Base-by-base conservation (phyloP, 1,284 basidiomycete genomes). In the Baeospora myosura region DNA sequence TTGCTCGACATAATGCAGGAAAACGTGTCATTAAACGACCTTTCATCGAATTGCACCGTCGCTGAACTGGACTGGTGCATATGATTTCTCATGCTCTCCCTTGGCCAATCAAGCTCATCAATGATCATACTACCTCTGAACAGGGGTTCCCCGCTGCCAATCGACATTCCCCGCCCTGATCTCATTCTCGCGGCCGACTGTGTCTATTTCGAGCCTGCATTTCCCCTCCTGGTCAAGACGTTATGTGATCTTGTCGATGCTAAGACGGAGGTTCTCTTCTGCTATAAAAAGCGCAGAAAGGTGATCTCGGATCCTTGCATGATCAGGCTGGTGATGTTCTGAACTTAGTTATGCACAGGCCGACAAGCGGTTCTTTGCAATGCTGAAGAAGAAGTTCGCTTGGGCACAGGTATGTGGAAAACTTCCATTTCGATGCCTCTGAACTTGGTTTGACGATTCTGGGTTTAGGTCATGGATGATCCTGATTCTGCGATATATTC, bases 151-250 rank as follows among this genome's bases (percentile, higher is more conserved):
- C 61, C 69, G 5, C 52, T 74, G 38, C 71, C 77, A 20, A 35
- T 50, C 26, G 55, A 61, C 16, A 62, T 79, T 17, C 71, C 65
- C 3, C 59, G 49, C 12, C 73, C 81, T 5, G 78, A 89, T 51
- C 48, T 95, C 20, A 71, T 93, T 43, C 70, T 93, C 4, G 88
- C 87, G 1, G 90, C 91, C 1, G 93, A 97, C 58, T 97, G 93
- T 55, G 91, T 97, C 4, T 97, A 97, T 64, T 90, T 91, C 52
- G 93, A 96, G 63, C 87, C 88, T n/a, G 85, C 90, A 0, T 97
- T 96, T 55, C 85, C 91, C 2, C 73, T 94, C 11, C 75, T 97
- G 1, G 85, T 94, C 1, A 62, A 83, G 50, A 95, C 92, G 0
- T 69, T 97, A 38, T 71, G 66, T 25, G 76, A 82, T 31, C 73